Base-by-base conservation (phyloP, 1,284 basidiomycete species). In the Ceratobasidium sp. region DNA sequence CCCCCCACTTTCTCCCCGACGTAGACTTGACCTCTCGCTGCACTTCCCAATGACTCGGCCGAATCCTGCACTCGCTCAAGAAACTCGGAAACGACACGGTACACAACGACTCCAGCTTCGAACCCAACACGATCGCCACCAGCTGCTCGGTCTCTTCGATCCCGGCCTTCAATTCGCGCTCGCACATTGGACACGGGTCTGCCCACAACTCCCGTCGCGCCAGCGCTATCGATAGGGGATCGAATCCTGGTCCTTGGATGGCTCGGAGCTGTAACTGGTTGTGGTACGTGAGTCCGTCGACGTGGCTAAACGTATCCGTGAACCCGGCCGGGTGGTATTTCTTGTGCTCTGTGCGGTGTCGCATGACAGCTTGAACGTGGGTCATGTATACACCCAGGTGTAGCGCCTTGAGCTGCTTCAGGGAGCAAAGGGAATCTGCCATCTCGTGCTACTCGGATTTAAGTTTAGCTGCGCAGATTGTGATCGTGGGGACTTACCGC, bases 311-410 rank as follows among this genome's bases (percentile, higher is more conserved):
- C 8, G 17, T 17, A 40, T 40, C 38, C 8, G 10, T 8, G 38
- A 8, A 17, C 38, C 38, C 38, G 10, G 10, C 10, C 38, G 38
- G 38, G 38, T 40, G 38, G 17, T 40, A 40, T 40, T 40, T 8
- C 38, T 40, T 40, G 17, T 40, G 38, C 8, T 40, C 17, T 17
- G 17, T 8, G 17, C 38, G 38, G 17, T 40, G 38, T 40, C 38
- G 38, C 8, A 40, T 8, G 10, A 40, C 38, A 40, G 10, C 17
- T 8, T 40, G 10, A 8, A 40, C 8, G 17, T 40, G 10, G 17
- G 38, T 17, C 8, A 40, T 8, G 38, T 60, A 60, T 12, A 20
- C 57, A n/a, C 57, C 57, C 3, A 60, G 42, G n/a, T 60, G 57
- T 2, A 60, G 10, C 10, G 2, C 2, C 15, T 60, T 7, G 17